Evolutionary conservation across 1,139 yeast genomes (phyloP).

Genomic region (Pichia sp.): DNA sequence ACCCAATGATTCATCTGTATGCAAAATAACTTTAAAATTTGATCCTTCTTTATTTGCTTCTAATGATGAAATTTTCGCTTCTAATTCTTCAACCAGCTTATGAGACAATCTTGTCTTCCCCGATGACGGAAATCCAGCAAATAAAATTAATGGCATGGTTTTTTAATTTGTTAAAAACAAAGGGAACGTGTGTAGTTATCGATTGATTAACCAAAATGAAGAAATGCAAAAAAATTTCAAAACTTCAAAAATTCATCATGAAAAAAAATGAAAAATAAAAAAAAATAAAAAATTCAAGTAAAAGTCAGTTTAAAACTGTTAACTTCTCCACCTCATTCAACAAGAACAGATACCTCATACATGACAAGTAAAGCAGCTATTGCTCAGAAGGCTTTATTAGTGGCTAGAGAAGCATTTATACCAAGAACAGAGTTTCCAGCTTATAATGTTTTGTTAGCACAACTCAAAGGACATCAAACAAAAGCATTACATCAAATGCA

Average conservation of each 20-base stretch:
- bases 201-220: too few relatives aligned
- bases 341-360: too few relatives aligned
- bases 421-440: conserved; percentile 47
- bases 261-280: neutral
- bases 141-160: conserved; percentile 73
- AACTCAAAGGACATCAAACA: conserved; percentile 88
- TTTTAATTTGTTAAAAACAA: neutral
- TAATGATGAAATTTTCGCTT: conserved; percentile 40
- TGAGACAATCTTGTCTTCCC: conserved; percentile 79
- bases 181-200: neutral
- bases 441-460: conserved; percentile 63
- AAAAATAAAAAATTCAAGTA: neutral
- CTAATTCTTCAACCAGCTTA: conserved; percentile 43
- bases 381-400: neutral
- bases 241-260: neutral
- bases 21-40: conserved; percentile 55
- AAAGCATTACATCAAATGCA: conserved; percentile 69
- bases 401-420: conserved; percentile 13
- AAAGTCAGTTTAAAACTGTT: too few relatives aligned
- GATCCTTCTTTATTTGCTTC: conserved; percentile 41
- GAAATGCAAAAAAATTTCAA: neutral
- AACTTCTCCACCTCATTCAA: too few relatives aligned
- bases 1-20: conserved; percentile 73
- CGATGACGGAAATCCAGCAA: conserved; percentile 79
- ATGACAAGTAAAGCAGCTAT: neutral